These are phyloP conservation scores for Cladobotryum mycophilum DNA, from an alignment of 2,329 filamentous ascomycete species.

Conservation along the genomic window DNA sequence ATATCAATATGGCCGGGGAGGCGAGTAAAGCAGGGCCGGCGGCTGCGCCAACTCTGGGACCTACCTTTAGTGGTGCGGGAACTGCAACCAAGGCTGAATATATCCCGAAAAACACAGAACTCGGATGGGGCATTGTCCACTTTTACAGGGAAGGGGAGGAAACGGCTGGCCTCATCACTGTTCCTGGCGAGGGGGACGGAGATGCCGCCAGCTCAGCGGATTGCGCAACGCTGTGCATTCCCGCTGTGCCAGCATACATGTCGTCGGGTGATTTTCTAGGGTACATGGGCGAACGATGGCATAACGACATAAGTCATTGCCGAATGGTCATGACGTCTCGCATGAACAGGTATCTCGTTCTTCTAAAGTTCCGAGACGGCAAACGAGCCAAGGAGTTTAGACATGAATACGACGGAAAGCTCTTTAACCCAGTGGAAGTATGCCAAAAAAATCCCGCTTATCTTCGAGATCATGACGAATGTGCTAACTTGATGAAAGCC, in stretches of 20 bases:
- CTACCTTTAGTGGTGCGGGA: slow-evolving; percentile 52
- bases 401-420: slow-evolving; percentile 81
- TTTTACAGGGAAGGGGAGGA: slow-evolving; percentile 83
- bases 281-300: slow-evolving; percentile 83
- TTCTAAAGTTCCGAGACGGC: slow-evolving; percentile 84
- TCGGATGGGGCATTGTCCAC: slow-evolving; percentile 90
- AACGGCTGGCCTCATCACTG: slow-evolving; percentile 47
- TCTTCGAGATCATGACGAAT: background rate
- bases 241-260: slow-evolving; percentile 91
- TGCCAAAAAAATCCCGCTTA: slow-evolving; percentile 11
- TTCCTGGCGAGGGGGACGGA: slow-evolving; percentile 20
- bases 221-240: slow-evolving; percentile 84
- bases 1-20: slow-evolving; percentile 28
- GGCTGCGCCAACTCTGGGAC: slow-evolving; percentile 48
- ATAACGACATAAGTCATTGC: slow-evolving; percentile 84
- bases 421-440: slow-evolving; percentile 89
- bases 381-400: slow-evolving; percentile 74
- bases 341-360: slow-evolving; percentile 87
- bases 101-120: slow-evolving; percentile 66
- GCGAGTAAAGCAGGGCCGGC: slow-evolving; percentile 37
- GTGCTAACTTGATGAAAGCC: slow-evolving; percentile 42
- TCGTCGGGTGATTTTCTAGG: slow-evolving; percentile 85
- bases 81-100: slow-evolving; percentile 79
- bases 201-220: slow-evolving; percentile 42
- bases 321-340: slow-evolving; percentile 85